Base-by-base conservation (phyloP, 2,329 filamentous ascomycete species). In the Coniochaeta hoffmannii region DNA sequence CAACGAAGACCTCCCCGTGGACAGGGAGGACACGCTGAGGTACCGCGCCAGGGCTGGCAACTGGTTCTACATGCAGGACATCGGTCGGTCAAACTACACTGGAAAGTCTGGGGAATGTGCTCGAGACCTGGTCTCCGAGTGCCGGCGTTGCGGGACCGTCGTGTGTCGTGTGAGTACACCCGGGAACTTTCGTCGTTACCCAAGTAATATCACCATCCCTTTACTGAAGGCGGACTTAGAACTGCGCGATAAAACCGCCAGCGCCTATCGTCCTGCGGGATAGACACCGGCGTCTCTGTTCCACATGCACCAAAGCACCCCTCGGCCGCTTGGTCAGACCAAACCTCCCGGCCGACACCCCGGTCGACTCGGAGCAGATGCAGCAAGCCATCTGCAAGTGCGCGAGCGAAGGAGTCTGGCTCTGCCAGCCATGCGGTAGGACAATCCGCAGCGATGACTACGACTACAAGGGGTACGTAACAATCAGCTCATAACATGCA, bases 161-260 rank as follows among this genome's bases (percentile, higher is more conserved):
- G 84, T 96, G 55, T 97, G 93, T 70, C 82, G 93, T 72, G 91
- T 95, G 80, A 69, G 82, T 52, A 66, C 55, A 35, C 6, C 52
- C 44, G 9, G 34, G 11, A 35, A 14, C 15, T 9, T 15, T 51
- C 41, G 22, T 32, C 59, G 22, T 32, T 17, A 41, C 1, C 50
- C 36, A 60, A 36, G 59, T 35, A 44, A n/a, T 8, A 31, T n/a
- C 3, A 14, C 31, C 5, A 9, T 11, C n/a, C 22, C 68, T 41
- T 22, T 7, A 36, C 36, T 41, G 17, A 41, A n/a, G 36, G 36
- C 41, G 19, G 19, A 28, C 11, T 26, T n/a, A 96, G 90, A 97
- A 97, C 63, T 97, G 93, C 71, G 86, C 87, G 6, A 87, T 90
- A 65, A 96, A 97, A 70, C 85, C 88, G 0, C 90, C 90, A 0